Percentiles rank a stretch among this genome's conserved stretches.
Evolutionary conservation across 73 alveolate genomes (phyloP).

Genomic region (Vitrella brassicaformis): DNA sequence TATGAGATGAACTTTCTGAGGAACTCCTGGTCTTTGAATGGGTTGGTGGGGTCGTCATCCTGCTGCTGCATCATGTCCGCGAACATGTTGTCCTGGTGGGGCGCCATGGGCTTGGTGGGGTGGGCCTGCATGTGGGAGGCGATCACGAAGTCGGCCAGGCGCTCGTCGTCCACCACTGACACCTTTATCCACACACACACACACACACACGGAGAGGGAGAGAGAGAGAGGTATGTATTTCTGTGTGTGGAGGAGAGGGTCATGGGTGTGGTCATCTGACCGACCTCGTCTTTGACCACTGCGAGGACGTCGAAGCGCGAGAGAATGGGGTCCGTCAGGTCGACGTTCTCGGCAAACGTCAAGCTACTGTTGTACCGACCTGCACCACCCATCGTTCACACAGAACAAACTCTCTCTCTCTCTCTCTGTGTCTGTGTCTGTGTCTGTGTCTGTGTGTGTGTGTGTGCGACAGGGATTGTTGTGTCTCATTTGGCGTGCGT

Average conservation of each 20-base stretch:
- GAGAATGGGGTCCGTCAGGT: conserved; percentile 96
- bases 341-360: conserved; percentile 94
- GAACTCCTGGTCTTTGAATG: conserved; percentile 54
- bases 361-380: conserved; percentile 69
- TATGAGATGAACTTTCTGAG: conserved; percentile 88
- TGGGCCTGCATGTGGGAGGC: conserved; percentile 92
- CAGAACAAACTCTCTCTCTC: not conserved
- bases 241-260: no score
- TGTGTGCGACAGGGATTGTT: not conserved
- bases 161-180: conserved; percentile 54
- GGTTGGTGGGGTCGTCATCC: conserved; percentile 6
- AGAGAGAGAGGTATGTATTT: not conserved
- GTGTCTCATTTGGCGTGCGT: conserved; percentile 7
- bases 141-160: conserved; percentile 90
- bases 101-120: conserved; percentile 42
- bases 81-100: conserved; percentile 1
- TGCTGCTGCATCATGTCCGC: no score
- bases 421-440: no score
- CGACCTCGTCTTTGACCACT: conserved; percentile 94
- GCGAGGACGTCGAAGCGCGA: conserved; percentile 95
- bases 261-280: no score
- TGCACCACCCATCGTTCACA: not conserved
- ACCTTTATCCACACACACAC: not conserved
- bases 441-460: no score
- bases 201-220: not conserved